Percentiles rank a stretch among this genome's conserved stretches.
Evolutionary conservation across 1,284 basidiomycete species (phyloP).

Genomic region (Sporisorium exsertum): DNA sequence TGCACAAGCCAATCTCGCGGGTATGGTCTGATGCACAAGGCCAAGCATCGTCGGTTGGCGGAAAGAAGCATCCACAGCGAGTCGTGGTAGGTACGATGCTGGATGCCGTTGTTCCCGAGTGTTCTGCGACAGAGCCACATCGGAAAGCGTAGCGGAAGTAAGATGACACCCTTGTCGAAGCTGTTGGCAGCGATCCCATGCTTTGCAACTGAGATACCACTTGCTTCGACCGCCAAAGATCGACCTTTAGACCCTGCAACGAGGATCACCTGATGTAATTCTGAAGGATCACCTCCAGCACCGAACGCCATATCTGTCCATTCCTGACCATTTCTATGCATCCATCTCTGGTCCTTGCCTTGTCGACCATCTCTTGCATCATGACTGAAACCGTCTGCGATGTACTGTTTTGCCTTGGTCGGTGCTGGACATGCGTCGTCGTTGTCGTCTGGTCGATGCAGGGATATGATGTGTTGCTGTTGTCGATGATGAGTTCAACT

Average conservation of each 20-base stretch:
- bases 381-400: background rate
- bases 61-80: background rate
- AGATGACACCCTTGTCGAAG: background rate
- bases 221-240: background rate
- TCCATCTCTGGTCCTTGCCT: background rate
- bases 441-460: slow-evolving; percentile 18
- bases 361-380: background rate
- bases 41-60: background rate
- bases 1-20: background rate
- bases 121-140: background rate
- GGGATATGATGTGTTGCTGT: slow-evolving; percentile 23
- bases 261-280: too few relatives aligned
- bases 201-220: background rate
- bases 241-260: background rate
- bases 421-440: background rate
- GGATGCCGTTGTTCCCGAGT: background rate
- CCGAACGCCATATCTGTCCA: background rate
- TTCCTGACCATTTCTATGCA: background rate
- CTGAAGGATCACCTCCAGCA: background rate
- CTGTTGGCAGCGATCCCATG: background rate
- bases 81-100: background rate
- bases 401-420: background rate
- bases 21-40: background rate
- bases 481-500: slow-evolving; percentile 27
- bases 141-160: background rate